Base-by-base conservation (phyloP, 2,329 filamentous ascomycete species). In the Trichoderma brevicompactum region DNA sequence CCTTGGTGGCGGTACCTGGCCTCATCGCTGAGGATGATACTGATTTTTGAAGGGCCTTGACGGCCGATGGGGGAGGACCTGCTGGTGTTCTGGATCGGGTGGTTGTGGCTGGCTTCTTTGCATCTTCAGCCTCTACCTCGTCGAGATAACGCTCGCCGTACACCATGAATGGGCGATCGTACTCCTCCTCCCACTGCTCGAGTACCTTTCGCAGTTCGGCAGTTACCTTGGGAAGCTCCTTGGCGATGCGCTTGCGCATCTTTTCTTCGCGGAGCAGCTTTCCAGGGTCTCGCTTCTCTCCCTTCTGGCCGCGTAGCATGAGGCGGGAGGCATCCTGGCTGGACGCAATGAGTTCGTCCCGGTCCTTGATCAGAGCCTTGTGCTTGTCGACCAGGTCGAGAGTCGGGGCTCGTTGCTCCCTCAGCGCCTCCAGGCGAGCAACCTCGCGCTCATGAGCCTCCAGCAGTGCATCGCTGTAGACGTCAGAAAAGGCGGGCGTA, bases 361-460 rank as follows among this genome's bases (percentile, higher is more conserved):
- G 90, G 68, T 99, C 95, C 66, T 90, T 86, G 55, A 98, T 86
- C 10, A 99, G 84, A 48, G 86, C 88, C 72, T 89, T 89, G 79
- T 99, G 92, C 70, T 84, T 91, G 67, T 97, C 93, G 46, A 99
- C 87, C 41, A 96, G 84, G 9, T 89, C 85, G 34, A 99, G 80
- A 2, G 89, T 92, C 1, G 95, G 94, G 0, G 90, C 89, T 10
- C 95, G 92, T 76, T 99, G 92, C 71, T 97, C 93, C 73, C 85
- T 91, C 41, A 99, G 82, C 2, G 87, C 83, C 76, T 97, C 92
- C 0, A 99, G 83, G 23, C 94, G 87, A 7, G 83, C 81, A 69
- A 99, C 94, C 74, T 99, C 96, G 19, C 90, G 89, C 80, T 99
- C 95, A 73, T 99, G 96, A 0, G 95, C 94, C 69, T 96, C 94